These are phyloP conservation scores for Leccinum pellstonianum DNA, from an alignment of 768 basidiomycete species.

Conservation along the genomic window DNA sequence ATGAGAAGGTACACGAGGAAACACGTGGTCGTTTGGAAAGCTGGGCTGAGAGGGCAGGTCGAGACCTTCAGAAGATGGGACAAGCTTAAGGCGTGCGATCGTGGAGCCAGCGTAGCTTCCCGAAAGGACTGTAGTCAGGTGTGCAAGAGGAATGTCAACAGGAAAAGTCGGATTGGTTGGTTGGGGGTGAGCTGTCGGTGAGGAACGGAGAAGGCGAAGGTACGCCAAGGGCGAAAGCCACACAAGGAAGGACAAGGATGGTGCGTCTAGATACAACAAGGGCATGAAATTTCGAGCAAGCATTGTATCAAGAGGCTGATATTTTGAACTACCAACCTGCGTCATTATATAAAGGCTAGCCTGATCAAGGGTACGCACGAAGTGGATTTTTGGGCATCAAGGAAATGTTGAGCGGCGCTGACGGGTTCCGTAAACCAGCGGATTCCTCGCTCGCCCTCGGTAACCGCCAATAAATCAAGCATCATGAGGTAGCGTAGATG, in stretches of 20 bases:
- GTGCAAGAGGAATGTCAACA: constrained; percentile 49
- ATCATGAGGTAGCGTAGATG: constrained; percentile 69
- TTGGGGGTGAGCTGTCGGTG: constrained; percentile 18
- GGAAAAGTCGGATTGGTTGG: constrained; percentile 16
- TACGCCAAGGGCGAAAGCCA: constrained; percentile 71
- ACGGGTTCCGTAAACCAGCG: constrained; percentile 67
- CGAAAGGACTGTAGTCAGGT: constrained; percentile 47
- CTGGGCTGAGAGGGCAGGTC: constrained; percentile 12
- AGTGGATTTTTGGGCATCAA: constrained; percentile 16
- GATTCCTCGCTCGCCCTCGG: constrained; percentile 58
- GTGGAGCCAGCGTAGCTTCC: constrained; percentile 47
- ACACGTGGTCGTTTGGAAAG: constrained; percentile 24
- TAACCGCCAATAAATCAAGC: constrained; percentile 62
- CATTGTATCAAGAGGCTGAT: constrained; percentile 63
- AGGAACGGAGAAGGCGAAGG: constrained; percentile 52
- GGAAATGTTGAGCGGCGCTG: constrained; percentile 19
- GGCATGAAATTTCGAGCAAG: constrained; percentile 56
- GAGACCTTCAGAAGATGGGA: constrained; percentile 24
- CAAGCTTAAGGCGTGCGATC: constrained; percentile 52
- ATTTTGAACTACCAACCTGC: constrained; percentile 36
- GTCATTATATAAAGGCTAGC: background rate
- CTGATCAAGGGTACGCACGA: constrained; percentile 14
- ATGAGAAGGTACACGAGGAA: constrained; percentile 28
- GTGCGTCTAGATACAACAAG: constrained; percentile 66
- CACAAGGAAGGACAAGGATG: constrained; percentile 70